Percentiles rank a stretch among this genome's conserved stretches.
Evolutionary conservation across 495 filamentous ascomycete species (phyloP).

Genomic region (Xylaria palmicola): DNA sequence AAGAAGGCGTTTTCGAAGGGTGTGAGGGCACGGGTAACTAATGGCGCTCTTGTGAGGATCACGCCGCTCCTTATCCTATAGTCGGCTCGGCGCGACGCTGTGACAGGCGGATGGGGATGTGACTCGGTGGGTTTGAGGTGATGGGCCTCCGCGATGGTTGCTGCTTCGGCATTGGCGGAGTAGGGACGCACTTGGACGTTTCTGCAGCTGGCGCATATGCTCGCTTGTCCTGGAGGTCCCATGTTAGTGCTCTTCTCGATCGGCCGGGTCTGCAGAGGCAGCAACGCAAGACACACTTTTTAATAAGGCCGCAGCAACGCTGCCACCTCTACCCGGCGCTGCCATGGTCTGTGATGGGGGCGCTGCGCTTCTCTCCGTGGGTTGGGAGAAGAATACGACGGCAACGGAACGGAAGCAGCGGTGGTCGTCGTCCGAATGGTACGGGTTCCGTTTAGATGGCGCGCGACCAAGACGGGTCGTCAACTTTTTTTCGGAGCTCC

Average conservation of each 20-base stretch:
- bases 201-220: slow-evolving; percentile 34
- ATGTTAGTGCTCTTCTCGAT: slow-evolving; percentile 10
- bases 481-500: slow-evolving; percentile 30
- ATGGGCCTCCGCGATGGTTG: slow-evolving; percentile 22
- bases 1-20: slow-evolving; percentile 89
- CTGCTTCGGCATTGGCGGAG: slow-evolving; percentile 25
- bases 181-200: slow-evolving; percentile 27
- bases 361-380: slow-evolving; percentile 14
- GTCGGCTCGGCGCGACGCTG: slow-evolving; percentile 25
- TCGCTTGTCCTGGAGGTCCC: slow-evolving; percentile 22
- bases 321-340: slow-evolving; percentile 49
- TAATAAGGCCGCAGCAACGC: slow-evolving; percentile 40
- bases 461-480: slow-evolving; percentile 10
- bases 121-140: slow-evolving; percentile 28
- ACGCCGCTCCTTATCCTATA: slow-evolving; percentile 76
- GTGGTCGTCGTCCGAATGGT: slow-evolving; percentile 16
- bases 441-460: neutral
- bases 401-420: slow-evolving; percentile 17
- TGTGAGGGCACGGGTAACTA: slow-evolving; percentile 78
- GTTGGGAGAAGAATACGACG: slow-evolving; percentile 2
- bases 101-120: slow-evolving; percentile 26
- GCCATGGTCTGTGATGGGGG: slow-evolving; percentile 42
- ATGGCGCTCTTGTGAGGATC: slow-evolving; percentile 83
- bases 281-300: slow-evolving; percentile 32
- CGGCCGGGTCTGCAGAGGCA: slow-evolving; percentile 3